These are phyloP conservation scores for Neurospora pannonica DNA, from an alignment of 495 filamentous ascomycete species.

Conservation along the genomic window DNA sequence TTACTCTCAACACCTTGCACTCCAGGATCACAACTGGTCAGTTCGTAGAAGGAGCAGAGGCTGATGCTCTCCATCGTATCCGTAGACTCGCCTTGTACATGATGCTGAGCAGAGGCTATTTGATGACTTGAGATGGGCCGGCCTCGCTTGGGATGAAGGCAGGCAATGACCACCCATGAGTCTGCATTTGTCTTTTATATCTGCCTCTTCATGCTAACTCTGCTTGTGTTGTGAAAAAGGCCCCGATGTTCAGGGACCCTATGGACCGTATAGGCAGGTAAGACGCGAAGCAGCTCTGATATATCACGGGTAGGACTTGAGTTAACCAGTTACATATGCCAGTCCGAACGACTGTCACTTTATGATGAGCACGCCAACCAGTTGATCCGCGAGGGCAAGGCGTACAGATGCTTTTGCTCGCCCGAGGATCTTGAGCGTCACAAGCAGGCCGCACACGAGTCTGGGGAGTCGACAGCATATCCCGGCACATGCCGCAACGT, in stretches of 20 bases:
- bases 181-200: background rate
- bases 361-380: slow-evolving; percentile 63
- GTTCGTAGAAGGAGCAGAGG: background rate
- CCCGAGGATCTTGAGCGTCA: slow-evolving; percentile 56
- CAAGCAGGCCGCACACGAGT: slow-evolving; percentile 47
- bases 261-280: slow-evolving; percentile 83
- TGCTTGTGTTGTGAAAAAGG: slow-evolving; percentile 36
- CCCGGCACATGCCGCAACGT: slow-evolving; percentile 67
- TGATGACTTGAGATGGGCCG: slow-evolving; percentile 78
- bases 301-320: background rate
- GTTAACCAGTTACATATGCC: background rate
- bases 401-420: slow-evolving; percentile 91
- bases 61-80: slow-evolving; percentile 4
- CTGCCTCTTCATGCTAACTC: background rate
- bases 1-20: background rate
- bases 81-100: slow-evolving; percentile 40
- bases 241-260: slow-evolving; percentile 66
- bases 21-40: background rate
- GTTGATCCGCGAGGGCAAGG: slow-evolving; percentile 61
- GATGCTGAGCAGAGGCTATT: slow-evolving; percentile 69
- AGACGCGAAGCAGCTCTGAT: background rate
- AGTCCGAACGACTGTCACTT: slow-evolving; percentile 74
- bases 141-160: slow-evolving; percentile 91
- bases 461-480: slow-evolving; percentile 59
- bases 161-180: slow-evolving; percentile 13